A percentile compares a stretch with the other conserved stretches of the same genome.
phyloP scores from a whole-genome alignment of 257 asterid species.

The Capsicum chinense region DNA sequence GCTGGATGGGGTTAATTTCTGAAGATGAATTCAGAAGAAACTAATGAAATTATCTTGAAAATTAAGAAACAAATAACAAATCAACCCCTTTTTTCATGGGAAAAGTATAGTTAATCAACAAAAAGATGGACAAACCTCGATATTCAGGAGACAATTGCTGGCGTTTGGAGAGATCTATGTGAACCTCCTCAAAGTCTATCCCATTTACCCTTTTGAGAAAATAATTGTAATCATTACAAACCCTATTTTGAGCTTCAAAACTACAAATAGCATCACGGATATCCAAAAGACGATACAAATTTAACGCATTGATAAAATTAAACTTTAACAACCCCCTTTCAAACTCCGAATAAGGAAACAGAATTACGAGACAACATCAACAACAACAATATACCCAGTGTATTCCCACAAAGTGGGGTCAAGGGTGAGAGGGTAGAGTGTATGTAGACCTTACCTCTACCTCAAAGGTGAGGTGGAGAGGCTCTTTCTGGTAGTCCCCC shows the following conservation, averaged over 20 bases:
- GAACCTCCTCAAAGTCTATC: slow-evolving; percentile 83
- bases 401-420: no score
- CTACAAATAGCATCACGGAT: background rate
- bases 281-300: background rate
- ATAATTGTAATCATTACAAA: background rate
- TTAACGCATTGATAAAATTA: no score
- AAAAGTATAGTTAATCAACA: background rate
- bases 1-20: slow-evolving; percentile 75
- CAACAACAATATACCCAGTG: no score
- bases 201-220: slow-evolving; percentile 57
- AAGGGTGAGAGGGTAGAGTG: no score
- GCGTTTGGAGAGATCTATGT: slow-evolving; percentile 53
- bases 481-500: no score
- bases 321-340: no score
- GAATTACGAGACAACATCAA: no score
- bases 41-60: background rate
- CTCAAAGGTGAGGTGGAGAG: no score
- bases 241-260: background rate
- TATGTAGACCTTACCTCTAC: no score
- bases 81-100: background rate
- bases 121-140: slow-evolving; percentile 44
- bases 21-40: slow-evolving; percentile 29
- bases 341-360: no score
- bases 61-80: background rate
- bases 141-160: slow-evolving; percentile 71